A percentile compares a stretch with the other conserved stretches of the same genome.
Conservation (phyloP, 331 rosid genomes). For the Telfairia occidentalis region DNA sequence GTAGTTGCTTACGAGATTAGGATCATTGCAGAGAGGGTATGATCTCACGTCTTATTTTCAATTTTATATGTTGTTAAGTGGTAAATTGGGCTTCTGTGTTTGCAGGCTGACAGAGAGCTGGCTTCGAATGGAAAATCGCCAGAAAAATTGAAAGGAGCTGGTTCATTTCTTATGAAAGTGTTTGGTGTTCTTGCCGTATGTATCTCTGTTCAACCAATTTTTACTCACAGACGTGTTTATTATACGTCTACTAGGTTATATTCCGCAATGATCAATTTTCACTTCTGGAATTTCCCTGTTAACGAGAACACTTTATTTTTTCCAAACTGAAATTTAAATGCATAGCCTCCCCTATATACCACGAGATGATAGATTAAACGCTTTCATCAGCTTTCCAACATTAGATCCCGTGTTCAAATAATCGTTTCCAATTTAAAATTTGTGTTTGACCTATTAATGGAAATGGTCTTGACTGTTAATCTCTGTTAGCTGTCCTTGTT, state of each 20-base stretch:
- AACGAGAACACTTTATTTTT: neutral
- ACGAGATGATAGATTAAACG: neutral
- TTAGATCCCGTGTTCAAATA: neutral
- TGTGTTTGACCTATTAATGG: neutral
- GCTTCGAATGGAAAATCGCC: slow-evolving; percentile 72
- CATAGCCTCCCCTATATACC: neutral
- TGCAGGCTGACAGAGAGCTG: slow-evolving; percentile 71
- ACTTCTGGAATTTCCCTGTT: neutral
- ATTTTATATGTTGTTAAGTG: neutral
- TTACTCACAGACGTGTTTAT: neutral
- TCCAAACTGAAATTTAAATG: neutral
- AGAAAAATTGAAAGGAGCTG: slow-evolving; percentile 88
- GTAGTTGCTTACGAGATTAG: slow-evolving; percentile 70
- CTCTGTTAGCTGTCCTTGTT: neutral
- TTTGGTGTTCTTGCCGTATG: slow-evolving; percentile 92
- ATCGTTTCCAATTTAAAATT: neutral
- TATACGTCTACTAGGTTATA: neutral
- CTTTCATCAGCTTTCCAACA: neutral
- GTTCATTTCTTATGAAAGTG: slow-evolving; percentile 92
- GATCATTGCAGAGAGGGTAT: slow-evolving; percentile 80
- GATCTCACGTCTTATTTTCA: neutral
- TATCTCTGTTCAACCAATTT: neutral
- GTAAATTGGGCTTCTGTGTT: slow-evolving; percentile 2
- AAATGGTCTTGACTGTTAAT: neutral
- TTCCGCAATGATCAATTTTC: neutral